phyloP scores from a whole-genome alignment of 768 basidiomycete species.

The Pilatotrama ljubarskyi region DNA sequence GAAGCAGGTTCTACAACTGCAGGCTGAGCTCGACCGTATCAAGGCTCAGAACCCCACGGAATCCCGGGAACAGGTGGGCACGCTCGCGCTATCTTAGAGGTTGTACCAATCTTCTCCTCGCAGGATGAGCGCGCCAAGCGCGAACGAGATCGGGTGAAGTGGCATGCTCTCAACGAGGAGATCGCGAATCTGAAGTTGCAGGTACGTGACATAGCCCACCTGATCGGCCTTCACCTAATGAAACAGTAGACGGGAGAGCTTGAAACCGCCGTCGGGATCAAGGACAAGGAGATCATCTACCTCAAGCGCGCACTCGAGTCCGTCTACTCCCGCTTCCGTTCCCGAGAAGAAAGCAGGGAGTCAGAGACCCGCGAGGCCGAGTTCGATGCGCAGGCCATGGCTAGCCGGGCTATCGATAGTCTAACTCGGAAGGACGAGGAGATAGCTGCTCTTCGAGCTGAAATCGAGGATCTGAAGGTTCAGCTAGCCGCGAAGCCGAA shows the following conservation, averaged over 20 bases:
- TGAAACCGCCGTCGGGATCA: constrained; percentile 46
- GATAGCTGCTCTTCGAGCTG: constrained; percentile 50
- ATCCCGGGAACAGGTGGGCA: constrained; percentile 57
- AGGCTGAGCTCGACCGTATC: constrained; percentile 66
- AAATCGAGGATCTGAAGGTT: constrained; percentile 52
- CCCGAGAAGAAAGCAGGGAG: constrained; percentile 52
- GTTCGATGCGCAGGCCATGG: constrained; percentile 69
- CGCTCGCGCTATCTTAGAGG: neutral
- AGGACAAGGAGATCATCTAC: constrained; percentile 73
- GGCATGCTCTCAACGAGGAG: constrained; percentile 74
- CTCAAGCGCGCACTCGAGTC: constrained; percentile 87
- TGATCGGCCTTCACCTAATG: neutral
- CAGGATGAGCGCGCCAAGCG: constrained; percentile 75
- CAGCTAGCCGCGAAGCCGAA: constrained; percentile 52
- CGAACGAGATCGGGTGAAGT: constrained; percentile 73
- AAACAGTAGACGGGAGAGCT: constrained; percentile 51
- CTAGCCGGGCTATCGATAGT: constrained; percentile 67
- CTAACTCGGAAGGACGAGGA: constrained; percentile 69
- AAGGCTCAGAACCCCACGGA: constrained; percentile 60
- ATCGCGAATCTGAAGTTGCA: constrained; percentile 67
- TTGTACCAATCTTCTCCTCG: neutral
- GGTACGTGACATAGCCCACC: constrained; percentile 43
- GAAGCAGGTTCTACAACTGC: constrained; percentile 75
- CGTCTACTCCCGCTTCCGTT: constrained; percentile 77
- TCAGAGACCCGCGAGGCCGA: constrained; percentile 41